Base-by-base conservation (phyloP, 768 basidiomycete genomes). In the Tylopilus felleus region DNA sequence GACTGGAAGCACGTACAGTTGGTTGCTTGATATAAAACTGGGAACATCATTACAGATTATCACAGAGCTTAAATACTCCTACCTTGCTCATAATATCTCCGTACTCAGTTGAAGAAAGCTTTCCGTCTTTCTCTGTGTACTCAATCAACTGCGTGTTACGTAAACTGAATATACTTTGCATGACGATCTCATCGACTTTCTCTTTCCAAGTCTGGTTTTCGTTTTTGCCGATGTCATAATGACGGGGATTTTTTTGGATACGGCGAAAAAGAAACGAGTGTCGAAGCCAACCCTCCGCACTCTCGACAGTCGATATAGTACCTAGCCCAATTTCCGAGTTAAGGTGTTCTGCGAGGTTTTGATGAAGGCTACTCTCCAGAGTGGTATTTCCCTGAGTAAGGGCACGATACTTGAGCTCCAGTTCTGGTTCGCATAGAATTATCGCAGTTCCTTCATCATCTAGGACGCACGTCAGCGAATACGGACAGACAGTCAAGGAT, bases 261-360 rank as follows among this genome's bases (percentile, higher is more conserved):
- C 97, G 80, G 49, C 88, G 86, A 64, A 81, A 96, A 14, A 99
- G 73, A 71, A 98, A 99, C 0, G 95, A 90, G 51, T 80, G 83
- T 21, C 77, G 80, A 23, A 96, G 72, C 97, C 97, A 99, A 16
- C 78, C 73, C 60, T 88, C 88, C 1, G 93, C 96, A 7, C 79
- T 80, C 2, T 77, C 69, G 5, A 89, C 56, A 60, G 79, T 76
- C 4, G 78, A 83, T 63, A 99, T 94, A 0, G 95, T 94, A 3
- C 85, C 82, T 10, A 98, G 77, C 0, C 87, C 87, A 51, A 98
- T 88, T 72, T 99, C 96, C 2, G 93, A 93, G 64, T 98, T 98
- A 59, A 99, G 72, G 68, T 98, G 94, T 67, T 98, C 96, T 4
- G 84, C 74, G 7, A 99, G 80, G 65, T 90, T 89, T 46, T 74